A percentile compares a stretch with the other conserved stretches of the same genome.
phyloP scores from a whole-genome alignment of 768 basidiomycete genomes.

The Chalciporus pseudorubinellus region DNA sequence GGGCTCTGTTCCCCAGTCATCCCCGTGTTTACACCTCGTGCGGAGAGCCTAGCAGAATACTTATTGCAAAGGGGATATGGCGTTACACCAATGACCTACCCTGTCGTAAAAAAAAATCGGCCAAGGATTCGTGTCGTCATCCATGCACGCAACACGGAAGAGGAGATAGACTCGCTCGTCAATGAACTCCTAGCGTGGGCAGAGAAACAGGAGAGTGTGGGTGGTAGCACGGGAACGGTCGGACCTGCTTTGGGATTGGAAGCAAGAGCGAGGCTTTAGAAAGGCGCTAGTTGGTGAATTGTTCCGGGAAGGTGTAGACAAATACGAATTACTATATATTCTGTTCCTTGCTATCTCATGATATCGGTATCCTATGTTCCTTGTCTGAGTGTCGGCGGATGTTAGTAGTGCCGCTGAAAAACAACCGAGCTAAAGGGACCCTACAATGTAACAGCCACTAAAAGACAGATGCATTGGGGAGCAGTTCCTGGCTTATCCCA shows the following conservation, averaged over 20 bases:
- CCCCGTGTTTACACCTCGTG: constrained; percentile 16
- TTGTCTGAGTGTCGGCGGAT: no score
- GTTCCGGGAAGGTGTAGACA: background rate
- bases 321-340: background rate
- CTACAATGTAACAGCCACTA: no score
- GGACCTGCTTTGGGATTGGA: background rate
- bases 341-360: background rate
- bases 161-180: constrained; percentile 13
- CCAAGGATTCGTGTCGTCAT: constrained; percentile 17
- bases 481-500: no score
- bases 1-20: constrained; percentile 19
- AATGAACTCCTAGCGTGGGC: constrained; percentile 13
- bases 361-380: no score
- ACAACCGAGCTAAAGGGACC: no score
- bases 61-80: constrained; percentile 17
- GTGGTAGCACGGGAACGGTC: background rate
- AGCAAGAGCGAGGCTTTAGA: constrained; percentile 17
- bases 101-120: constrained; percentile 13
- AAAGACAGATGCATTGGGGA: no score
- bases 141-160: constrained; percentile 18
- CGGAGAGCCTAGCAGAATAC: constrained; percentile 10
- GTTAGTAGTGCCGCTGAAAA: no score
- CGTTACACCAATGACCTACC: constrained; percentile 9
- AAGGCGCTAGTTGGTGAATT: background rate
- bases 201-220: background rate